Conservation (phyloP, 495 filamentous ascomycete genomes). For the Neurospora sp. region DNA sequence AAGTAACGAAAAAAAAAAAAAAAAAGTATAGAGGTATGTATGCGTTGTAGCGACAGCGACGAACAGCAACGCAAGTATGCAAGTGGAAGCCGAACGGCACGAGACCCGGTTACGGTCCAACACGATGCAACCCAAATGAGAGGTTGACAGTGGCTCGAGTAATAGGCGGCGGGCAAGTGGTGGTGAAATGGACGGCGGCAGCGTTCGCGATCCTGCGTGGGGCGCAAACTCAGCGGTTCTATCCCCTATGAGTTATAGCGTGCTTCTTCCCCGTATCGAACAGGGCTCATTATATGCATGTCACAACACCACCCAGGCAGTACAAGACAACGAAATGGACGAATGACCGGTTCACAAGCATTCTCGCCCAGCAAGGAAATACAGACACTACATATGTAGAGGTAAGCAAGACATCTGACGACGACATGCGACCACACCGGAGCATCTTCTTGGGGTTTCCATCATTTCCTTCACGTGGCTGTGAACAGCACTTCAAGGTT, state of each 20-base stretch:
- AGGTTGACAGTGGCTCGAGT: neutral
- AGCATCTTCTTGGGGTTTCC: neutral
- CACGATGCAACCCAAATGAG: neutral
- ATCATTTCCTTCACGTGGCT: neutral
- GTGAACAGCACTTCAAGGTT: neutral
- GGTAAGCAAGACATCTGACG: neutral
- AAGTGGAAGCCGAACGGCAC: neutral
- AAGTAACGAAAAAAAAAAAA: neutral
- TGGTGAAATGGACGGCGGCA: neutral
- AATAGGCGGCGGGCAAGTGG: no score
- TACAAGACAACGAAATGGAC: neutral
- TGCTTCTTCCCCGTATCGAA: neutral
- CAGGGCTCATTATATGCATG: neutral
- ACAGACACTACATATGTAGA: no score
- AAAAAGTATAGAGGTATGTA: neutral
- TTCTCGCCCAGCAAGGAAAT: neutral
- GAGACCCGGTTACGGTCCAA: neutral
- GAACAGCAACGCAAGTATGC: neutral
- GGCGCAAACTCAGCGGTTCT: neutral
- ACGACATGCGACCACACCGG: neutral
- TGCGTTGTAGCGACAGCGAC: neutral
- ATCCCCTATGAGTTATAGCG: no score
- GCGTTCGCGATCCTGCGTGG: neutral
- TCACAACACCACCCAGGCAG: neutral
- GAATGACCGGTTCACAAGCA: neutral